Conservation (phyloP, 345 rosid species). For the Pistacia vera region DNA sequence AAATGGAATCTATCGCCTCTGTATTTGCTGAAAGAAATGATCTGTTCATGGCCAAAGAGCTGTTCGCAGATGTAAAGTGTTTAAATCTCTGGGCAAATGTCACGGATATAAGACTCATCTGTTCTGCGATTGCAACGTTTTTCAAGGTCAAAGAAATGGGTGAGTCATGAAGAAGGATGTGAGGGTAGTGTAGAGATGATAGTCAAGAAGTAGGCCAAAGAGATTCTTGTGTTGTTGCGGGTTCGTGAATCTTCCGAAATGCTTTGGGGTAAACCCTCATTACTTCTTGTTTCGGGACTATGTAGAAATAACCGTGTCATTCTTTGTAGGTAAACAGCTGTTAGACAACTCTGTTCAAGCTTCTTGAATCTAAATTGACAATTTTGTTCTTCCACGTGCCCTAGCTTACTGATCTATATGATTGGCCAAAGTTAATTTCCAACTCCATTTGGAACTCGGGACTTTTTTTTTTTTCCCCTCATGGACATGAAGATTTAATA, state of each 20-base stretch:
- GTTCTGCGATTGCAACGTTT: background rate
- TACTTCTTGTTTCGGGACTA: conserved; percentile 25
- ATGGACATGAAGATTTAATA: background rate
- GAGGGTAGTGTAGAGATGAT: conserved; percentile 13
- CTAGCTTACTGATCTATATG: background rate
- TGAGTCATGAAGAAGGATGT: conserved; percentile 3
- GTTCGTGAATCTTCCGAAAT: conserved; percentile 17
- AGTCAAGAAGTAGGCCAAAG: background rate
- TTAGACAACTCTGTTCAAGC: conserved; percentile 8
- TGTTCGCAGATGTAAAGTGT: conserved; percentile 2
- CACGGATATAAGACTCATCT: background rate
- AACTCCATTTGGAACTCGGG: background rate
- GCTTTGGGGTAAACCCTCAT: conserved; percentile 38
- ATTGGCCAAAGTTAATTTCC: background rate
- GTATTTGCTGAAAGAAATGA: background rate
- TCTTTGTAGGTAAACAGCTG: conserved; percentile 33
- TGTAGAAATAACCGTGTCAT: conserved; percentile 31
- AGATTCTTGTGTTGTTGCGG: conserved; percentile 14
- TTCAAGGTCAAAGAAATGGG: background rate
- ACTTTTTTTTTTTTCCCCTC: background rate
- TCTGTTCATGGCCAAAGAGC: conserved; percentile 5
- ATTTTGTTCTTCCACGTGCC: background rate
- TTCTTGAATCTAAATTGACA: conserved; percentile 12
- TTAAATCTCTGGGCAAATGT: background rate
- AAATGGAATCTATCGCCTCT: background rate